Base-by-base conservation (phyloP, 1,284 basidiomycete genomes). In the Papiliotrema fonsecae region DNA sequence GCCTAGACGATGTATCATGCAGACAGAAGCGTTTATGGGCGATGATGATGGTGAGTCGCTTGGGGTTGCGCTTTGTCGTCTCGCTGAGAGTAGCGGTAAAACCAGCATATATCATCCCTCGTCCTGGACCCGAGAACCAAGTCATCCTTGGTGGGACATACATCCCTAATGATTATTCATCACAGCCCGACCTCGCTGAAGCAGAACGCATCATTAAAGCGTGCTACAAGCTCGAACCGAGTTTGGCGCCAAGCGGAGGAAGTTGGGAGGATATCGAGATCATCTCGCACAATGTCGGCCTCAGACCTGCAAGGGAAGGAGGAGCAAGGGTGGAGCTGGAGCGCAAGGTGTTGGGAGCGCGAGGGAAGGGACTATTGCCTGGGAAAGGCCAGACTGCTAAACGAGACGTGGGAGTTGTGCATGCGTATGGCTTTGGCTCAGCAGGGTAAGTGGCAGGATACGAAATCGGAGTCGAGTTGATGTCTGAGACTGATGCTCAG, bases 261-360 rank as follows among this genome's bases (percentile, higher is more conserved):
- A 52, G 39, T 13, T 72, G 69, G 67, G 42, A 49, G 27, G 73
- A 75, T 46, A 75, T 62, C 21, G 77, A 77, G 51, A 74, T 85
- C 25, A 64, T 83, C 18, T 68, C 72, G n/a, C 82, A 83, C 65
- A 82, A 82, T 57, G 83, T 83, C 45, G 88, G 86, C 0, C 70
- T 88, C 30, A 76, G 88, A n/a, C 87, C 88, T 1, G 81, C 75
- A 2, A 76, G 87, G 45, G 78, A 77, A 34, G 83, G 82, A 18
- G 87, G 86, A 0, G 74, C 86, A 7, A 76, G 87, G 37, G 74
- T 88, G 16, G 86, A 88, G 55, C 65, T 79, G 4, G 80, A 85
- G 58, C 77, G 72, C 66, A 58, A 79, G 43, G 56, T 59, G 30
- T 47, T 80, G 10, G 77, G 78, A 11, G 16, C 51, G 62, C 10